Percentiles rank a stretch among this genome's conserved stretches.
These are phyloP conservation scores for Nicotiana rustica DNA, from an alignment of 305 asterid genomes.

Conservation along the genomic window DNA sequence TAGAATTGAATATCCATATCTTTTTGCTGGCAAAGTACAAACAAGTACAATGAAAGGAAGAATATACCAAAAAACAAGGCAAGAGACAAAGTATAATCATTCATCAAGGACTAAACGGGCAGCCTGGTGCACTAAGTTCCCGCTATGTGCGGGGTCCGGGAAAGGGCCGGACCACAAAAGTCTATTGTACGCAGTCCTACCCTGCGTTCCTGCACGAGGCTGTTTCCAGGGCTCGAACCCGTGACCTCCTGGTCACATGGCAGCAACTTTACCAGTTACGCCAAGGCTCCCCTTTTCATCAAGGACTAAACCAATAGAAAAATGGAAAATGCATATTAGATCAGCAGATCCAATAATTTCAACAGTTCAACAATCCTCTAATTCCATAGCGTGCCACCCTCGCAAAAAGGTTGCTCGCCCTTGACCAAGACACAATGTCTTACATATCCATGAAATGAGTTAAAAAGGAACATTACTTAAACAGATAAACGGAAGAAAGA, in stretches of 20 bases:
- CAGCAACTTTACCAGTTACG: too few relatives aligned
- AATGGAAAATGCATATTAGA: background rate
- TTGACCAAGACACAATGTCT: background rate
- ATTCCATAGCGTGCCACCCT: background rate
- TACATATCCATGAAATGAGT: background rate
- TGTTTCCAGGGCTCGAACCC: too few relatives aligned
- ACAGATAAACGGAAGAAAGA: background rate
- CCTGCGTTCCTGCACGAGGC: too few relatives aligned
- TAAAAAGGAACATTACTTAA: background rate
- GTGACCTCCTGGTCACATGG: too few relatives aligned
- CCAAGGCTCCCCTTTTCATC: background rate
- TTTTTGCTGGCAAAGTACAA: background rate
- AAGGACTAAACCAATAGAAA: background rate
- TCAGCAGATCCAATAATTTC: conserved; percentile 23
- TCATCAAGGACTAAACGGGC: background rate
- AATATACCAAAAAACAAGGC: background rate
- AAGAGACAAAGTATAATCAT: conserved; percentile 10
- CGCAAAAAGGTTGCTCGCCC: background rate
- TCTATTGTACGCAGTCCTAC: too few relatives aligned
- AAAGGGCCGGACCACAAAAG: too few relatives aligned
- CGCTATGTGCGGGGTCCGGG: too few relatives aligned
- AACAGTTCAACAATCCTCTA: background rate
- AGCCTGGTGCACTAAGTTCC: too few relatives aligned
- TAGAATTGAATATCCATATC: background rate
- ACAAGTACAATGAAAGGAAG: conserved; percentile 4